phyloP scores from a whole-genome alignment of 139 green algal genomes.

The Closterium sp. region DNA sequence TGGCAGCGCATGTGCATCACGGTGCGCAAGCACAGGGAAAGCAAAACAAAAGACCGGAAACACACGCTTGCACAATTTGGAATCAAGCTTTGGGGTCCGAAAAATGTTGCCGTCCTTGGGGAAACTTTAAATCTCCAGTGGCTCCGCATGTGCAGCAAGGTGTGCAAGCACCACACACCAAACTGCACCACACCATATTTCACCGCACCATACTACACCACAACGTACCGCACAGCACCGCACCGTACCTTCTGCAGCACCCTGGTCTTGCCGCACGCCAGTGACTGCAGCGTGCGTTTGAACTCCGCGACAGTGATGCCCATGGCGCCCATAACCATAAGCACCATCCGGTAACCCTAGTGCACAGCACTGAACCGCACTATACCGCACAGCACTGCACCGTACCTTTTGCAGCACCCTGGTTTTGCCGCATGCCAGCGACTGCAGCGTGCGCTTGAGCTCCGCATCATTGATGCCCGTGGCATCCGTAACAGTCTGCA shows the following conservation, averaged over 20 bases:
- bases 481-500: slow-evolving; percentile 78
- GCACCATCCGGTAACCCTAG: background rate
- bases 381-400: background rate
- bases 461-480: slow-evolving; percentile 77
- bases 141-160: no score
- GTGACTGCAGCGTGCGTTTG: slow-evolving; percentile 81
- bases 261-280: slow-evolving; percentile 82
- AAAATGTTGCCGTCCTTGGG: no score
- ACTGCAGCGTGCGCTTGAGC: slow-evolving; percentile 86
- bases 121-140: no score
- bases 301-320: slow-evolving; percentile 84
- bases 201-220: no score
- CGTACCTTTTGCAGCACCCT: slow-evolving; percentile 84
- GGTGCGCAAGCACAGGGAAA: no score
- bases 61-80: no score
- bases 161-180: no score
- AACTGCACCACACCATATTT: no score
- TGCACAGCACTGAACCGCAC: slow-evolving; percentile 33
- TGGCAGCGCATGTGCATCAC: no score
- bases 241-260: slow-evolving; percentile 81
- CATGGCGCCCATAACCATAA: slow-evolving; percentile 18
- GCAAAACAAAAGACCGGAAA: no score
- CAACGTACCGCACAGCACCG: no score
- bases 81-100: no score
- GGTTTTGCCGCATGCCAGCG: slow-evolving; percentile 81